Conservation (phyloP, 2,329 filamentous ascomycete species). For the Aspergillus pseudoviridinutans region DNA sequence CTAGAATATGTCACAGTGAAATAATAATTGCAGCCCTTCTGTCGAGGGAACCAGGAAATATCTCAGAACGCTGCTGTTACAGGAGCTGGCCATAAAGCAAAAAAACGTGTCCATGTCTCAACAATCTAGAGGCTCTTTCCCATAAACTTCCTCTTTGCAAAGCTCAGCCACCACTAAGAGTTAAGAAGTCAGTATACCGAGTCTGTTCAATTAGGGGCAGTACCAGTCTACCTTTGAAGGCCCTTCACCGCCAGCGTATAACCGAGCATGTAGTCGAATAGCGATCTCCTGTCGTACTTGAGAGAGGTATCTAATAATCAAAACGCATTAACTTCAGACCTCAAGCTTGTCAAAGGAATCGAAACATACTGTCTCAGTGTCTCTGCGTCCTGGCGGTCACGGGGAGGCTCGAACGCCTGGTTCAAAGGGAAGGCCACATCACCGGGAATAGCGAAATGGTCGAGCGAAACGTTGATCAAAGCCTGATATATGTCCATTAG, state of each 20-base stretch:
- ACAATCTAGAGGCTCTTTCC: constrained; percentile 71
- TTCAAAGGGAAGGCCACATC: constrained; percentile 92
- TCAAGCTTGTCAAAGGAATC: not conserved
- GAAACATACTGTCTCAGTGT: constrained; percentile 70
- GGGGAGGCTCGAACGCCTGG: constrained; percentile 89
- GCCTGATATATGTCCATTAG: constrained; percentile 59
- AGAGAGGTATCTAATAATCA: constrained; percentile 54
- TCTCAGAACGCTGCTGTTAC: not conserved
- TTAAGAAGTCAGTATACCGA: constrained; percentile 27
- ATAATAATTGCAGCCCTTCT: not conserved
- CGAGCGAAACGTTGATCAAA: constrained; percentile 84
- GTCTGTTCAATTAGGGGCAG: not conserved
- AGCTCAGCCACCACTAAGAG: constrained; percentile 95
- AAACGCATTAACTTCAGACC: constrained; percentile 1
- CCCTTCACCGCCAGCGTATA: constrained; percentile 72
- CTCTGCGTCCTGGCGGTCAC: constrained; percentile 85
- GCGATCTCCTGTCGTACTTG: constrained; percentile 94
- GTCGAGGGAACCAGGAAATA: not conserved
- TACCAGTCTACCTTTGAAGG: constrained; percentile 56
- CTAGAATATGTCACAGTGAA: not conserved
- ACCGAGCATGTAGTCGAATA: constrained; percentile 71
- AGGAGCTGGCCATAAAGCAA: constrained; percentile 6
- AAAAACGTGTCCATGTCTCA: constrained; percentile 17
- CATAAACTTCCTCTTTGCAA: constrained; percentile 99
- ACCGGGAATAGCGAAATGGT: constrained; percentile 91